A percentile compares a stretch with the other conserved stretches of the same genome.
Evolutionary conservation across 2,329 filamentous ascomycete species (phyloP).

Genomic region (Fusarium hostae): DNA sequence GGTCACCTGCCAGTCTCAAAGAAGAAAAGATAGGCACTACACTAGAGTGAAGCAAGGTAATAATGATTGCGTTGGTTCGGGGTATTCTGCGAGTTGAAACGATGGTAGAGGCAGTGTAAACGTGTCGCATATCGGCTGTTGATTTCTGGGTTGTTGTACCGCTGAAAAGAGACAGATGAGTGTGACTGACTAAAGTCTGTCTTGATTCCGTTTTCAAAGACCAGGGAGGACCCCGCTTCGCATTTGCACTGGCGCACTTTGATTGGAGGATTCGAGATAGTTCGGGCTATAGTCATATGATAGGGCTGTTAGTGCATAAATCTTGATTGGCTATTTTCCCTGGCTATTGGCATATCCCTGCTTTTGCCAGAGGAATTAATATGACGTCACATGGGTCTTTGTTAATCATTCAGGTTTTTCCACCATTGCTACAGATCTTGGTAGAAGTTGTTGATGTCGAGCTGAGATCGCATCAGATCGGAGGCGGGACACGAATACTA

Average conservation of each 20-base stretch:
- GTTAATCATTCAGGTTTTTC: no score
- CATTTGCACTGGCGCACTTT: not conserved
- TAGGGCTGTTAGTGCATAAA: not conserved
- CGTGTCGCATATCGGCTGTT: not conserved
- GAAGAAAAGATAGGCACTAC: not conserved
- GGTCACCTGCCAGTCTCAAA: not conserved
- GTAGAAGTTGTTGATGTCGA: not conserved
- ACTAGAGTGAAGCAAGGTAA: not conserved
- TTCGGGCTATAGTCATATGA: not conserved
- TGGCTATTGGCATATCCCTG: not conserved
- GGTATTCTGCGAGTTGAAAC: not conserved
- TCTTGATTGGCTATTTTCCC: not conserved
- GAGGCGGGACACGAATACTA: no score
- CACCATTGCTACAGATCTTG: accelerated
- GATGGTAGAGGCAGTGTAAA: not conserved
- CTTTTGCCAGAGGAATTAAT: not conserved
- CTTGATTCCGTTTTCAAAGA: not conserved
- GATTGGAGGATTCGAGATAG: not conserved
- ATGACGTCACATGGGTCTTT: accelerated
- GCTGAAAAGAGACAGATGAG: not conserved
- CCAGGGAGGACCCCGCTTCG: not conserved
- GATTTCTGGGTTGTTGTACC: not conserved
- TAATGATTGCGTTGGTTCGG: not conserved
- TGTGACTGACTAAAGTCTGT: not conserved
- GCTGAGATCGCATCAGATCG: not conserved